Base-by-base conservation (phyloP, 2,329 filamentous ascomycete species). In the Emmonsia crescens region DNA sequence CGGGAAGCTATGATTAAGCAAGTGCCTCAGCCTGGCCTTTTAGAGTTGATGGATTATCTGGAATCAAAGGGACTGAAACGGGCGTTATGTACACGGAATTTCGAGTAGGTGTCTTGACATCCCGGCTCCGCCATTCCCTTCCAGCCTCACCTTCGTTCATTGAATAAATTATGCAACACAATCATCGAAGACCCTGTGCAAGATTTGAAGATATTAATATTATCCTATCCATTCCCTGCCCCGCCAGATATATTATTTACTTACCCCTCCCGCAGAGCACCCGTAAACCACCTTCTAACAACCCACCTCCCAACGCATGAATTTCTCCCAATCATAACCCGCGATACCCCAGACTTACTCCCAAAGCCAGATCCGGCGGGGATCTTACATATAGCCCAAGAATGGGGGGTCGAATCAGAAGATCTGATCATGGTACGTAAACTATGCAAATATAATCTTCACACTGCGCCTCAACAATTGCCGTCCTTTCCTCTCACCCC, bases 81-180 rank as follows among this genome's bases (percentile, higher is more conserved):
- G 74, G 93, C 84, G 19, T 91, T 97, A 65, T 96, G 92, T 77
- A 97, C 94, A 2, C 83, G 94, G 70, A 97, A 99, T 78, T 97
- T 96, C 70, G 89, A 93, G 78, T 82, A 73, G 54, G 77, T 72
- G 12, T 38, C 51, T 55, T 52, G 57, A n/a, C n/a, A n/a, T n/a
- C 44, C 21, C 42, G 60, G 9, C 42, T n/a, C n/a, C 61, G 24
- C 16, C 36, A 16, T 57, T 46, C 24, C 40, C 36, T 36, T 55
- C 19, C 42, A 56, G 21, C 36, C 36, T 40, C 42, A 31, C 16
- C 42, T 59, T 6, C 16, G 19, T 6, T n/a, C 42, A 9, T 46
- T 46, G 19, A 21, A 46, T n/a, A 21, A 21, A n/a, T 2, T 19
- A 9, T 46, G n/a, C 42, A 8, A n/a, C 8, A 38, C 36, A n/a